Percentiles rank a stretch among this genome's conserved stretches.
Conservation (phyloP, 306 rosid genomes). For the barrel medic (Medicago truncatula) region DNA sequence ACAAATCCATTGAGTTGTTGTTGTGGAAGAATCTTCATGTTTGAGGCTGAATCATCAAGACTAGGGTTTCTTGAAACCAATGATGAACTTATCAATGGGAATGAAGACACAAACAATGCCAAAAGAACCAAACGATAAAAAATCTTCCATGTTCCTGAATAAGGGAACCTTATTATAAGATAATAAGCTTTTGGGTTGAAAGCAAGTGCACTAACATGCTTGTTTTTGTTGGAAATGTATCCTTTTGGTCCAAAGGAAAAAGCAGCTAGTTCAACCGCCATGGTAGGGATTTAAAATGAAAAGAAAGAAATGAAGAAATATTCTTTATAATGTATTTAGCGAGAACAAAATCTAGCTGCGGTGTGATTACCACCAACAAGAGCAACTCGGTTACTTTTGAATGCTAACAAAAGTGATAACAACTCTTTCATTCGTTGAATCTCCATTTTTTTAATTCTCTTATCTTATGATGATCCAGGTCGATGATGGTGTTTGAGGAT, state of each 20-base stretch:
- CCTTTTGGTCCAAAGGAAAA: no score
- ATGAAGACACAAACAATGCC: conserved; percentile 48
- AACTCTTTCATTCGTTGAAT: conserved; percentile 66
- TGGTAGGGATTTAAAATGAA: no score
- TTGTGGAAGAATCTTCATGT: conserved; percentile 13
- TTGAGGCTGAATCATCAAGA: not conserved
- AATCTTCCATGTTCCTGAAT: conserved; percentile 43
- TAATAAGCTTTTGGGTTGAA: conserved; percentile 43
- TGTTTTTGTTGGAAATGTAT: conserved; percentile 14
- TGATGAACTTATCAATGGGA: conserved; percentile 46
- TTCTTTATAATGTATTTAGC: no score
- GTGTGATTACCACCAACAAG: conserved; percentile 95
- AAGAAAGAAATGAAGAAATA: no score
- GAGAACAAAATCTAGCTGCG: conserved; percentile 78
- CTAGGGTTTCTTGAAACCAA: conserved; percentile 21
- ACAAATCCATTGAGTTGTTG: not conserved
- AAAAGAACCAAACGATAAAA: conserved; percentile 43
- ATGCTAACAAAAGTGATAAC: conserved; percentile 53
- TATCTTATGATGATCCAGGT: conserved; percentile 44
- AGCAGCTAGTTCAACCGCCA: no score
- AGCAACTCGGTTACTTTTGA: conserved; percentile 51
- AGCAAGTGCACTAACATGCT: conserved; percentile 19
- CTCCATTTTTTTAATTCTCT: conserved; percentile 56
- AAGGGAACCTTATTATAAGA: conserved; percentile 46
- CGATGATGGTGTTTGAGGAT: conserved; percentile 37